Evolutionary conservation across 2,329 filamentous ascomycete species (phyloP), one percentile per base, ranked within the genome.

Genomic region (Xylariales sp.): DNA sequence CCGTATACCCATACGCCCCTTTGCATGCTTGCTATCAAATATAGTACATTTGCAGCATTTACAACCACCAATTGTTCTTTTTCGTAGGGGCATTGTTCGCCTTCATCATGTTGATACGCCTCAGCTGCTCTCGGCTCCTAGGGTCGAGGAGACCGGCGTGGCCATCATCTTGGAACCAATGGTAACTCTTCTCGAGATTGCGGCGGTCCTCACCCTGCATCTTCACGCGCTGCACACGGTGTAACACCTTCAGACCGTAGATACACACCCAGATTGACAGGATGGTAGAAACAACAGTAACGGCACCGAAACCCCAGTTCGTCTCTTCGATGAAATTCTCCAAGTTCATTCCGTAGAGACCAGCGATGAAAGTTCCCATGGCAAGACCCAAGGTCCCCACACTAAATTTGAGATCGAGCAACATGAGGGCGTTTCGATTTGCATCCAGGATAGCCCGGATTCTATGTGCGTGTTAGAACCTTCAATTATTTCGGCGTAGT

Each of bases 311-410:
- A 10, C 91, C 93, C 61, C 88, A 77, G 61, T 88, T 78, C 2
- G 86, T 90, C 59, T 97, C 91, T 67, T 98, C 93, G 52, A 97
- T 88, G 62, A 96, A 97, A 65, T 97, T 97, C 59, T 96, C 94
- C 47, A 98, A 70, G 67, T 98, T 98, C 90, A 97, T 97, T 52
- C 93, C 93, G 72, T 97, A 98, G n/a, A 98, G 80, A n/a, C 90
- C 90, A 7, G 93, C 94, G 53, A 96, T 76, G 57, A 97, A 94
- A 34, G 93, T 96, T 39, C 93, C 93, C 57, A 90, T 88, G 38
- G 88, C 91, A 33, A 97, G 80, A n/a, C 90, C 89, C 5, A 98
- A 78, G 1, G 93, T 97, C 40, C 89, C 88, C 43, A 98, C 90
- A 57, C 86, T 93, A 67, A 97, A 95, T 59, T 95, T 95, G 51